phyloP scores from a whole-genome alignment of 1,284 basidiomycete species.

The Tilletia walkeri region DNA sequence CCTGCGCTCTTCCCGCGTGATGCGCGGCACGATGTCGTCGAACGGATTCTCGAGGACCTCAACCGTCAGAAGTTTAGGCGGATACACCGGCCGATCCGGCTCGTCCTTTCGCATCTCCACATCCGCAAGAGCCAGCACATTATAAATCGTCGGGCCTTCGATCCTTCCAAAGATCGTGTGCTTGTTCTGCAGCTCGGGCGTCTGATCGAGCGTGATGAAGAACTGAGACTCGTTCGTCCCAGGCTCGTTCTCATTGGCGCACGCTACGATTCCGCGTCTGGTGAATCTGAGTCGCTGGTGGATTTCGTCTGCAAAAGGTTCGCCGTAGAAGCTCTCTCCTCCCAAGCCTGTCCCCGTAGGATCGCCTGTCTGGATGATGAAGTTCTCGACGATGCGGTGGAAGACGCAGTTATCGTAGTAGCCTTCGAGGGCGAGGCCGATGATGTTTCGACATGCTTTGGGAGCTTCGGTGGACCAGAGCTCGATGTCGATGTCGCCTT shows the following conservation, averaged over 20 bases:
- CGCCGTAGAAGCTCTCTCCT: slow-evolving; percentile 60
- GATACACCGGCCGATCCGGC: slow-evolving; percentile 79
- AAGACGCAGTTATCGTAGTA: slow-evolving; percentile 95
- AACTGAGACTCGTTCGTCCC: slow-evolving; percentile 57
- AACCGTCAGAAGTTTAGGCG: slow-evolving; percentile 81
- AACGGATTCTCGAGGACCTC: slow-evolving; percentile 89
- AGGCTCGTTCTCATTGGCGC: slow-evolving; percentile 79
- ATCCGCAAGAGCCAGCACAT: slow-evolving; percentile 67
- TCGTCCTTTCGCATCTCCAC: slow-evolving; percentile 67
- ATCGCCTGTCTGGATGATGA: slow-evolving; percentile 94
- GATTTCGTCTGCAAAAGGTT: slow-evolving; percentile 89
- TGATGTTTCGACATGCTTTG: slow-evolving; percentile 87
- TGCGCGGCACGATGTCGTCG: slow-evolving; percentile 89
- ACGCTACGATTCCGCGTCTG: slow-evolving; percentile 83
- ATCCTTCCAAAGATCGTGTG: slow-evolving; percentile 51
- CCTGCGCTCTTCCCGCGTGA: slow-evolving; percentile 84
- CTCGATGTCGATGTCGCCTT: slow-evolving; percentile 66
- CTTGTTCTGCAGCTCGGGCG: slow-evolving; percentile 51
- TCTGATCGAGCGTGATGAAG: slow-evolving; percentile 50
- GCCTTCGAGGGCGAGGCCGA: slow-evolving; percentile 85
- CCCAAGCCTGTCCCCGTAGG: slow-evolving; percentile 84
- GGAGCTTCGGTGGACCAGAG: slow-evolving; percentile 95
- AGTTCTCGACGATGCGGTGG: slow-evolving; percentile 81
- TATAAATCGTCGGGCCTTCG: slow-evolving; percentile 55
- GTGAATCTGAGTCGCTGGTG: slow-evolving; percentile 78